phyloP scores from a whole-genome alignment of 1,139 yeast species.

The Magnusiomyces magnusii region DNA sequence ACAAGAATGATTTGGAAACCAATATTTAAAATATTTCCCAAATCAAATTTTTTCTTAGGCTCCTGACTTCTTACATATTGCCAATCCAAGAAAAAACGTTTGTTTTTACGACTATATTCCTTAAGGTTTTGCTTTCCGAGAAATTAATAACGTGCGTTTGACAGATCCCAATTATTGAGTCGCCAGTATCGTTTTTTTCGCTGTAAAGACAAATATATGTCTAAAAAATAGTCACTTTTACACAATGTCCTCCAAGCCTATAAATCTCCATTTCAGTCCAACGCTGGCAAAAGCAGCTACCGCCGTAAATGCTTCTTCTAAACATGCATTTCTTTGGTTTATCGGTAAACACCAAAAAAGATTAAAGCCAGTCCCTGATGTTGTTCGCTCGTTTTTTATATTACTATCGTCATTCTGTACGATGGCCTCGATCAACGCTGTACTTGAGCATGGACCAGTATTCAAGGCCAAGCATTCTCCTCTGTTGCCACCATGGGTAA shows the following conservation, averaged over 20 bases:
- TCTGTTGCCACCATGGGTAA: slow-evolving; percentile 41
- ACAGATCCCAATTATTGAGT: neutral
- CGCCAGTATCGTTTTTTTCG: no score
- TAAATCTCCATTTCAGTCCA: neutral
- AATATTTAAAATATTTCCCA: no score
- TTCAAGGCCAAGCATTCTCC: slow-evolving; percentile 45
- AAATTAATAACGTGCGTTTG: neutral
- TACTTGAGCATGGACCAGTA: slow-evolving; percentile 42
- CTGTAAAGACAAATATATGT: no score
- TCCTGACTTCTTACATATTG: no score
- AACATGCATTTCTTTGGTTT: slow-evolving; percentile 1
- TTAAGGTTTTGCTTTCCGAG: no score
- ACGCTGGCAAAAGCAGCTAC: neutral
- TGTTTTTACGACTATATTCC: no score
- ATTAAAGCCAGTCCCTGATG: slow-evolving; percentile 11
- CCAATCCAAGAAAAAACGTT: no score
- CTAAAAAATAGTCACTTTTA: neutral
- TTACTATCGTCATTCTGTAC: slow-evolving; percentile 43
- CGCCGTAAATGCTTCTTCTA: neutral
- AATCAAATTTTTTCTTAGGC: no score
- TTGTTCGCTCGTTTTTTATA: slow-evolving; percentile 20
- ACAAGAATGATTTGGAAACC: no score
- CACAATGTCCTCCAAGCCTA: neutral
- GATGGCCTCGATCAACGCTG: slow-evolving; percentile 44
- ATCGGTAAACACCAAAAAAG: neutral